A percentile compares a stretch with the other conserved stretches of the same genome.
phyloP scores from a whole-genome alignment of 225 moss, liverwort and hornwort species.

The Bryum argenteum region DNA sequence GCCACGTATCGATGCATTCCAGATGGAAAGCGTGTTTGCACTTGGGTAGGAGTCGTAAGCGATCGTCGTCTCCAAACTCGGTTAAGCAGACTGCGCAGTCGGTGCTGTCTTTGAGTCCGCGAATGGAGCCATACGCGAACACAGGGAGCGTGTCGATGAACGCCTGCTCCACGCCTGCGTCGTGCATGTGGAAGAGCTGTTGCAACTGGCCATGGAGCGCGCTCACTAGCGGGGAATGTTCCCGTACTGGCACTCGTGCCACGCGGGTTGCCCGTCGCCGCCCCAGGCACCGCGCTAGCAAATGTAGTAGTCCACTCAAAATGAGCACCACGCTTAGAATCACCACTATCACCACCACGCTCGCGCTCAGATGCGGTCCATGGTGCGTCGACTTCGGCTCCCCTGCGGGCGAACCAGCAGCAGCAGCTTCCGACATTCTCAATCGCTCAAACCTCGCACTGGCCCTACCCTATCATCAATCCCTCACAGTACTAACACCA shows the following conservation, averaged over 20 bases:
- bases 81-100: slow-evolving; percentile 67
- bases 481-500: no score
- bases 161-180: slow-evolving; percentile 80
- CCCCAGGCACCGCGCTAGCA: slow-evolving; percentile 68
- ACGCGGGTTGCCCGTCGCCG: slow-evolving; percentile 27
- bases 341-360: slow-evolving; percentile 73
- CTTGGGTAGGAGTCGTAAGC: slow-evolving; percentile 53
- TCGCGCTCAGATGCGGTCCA: slow-evolving; percentile 40
- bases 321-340: slow-evolving; percentile 69
- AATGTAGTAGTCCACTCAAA: slow-evolving; percentile 71
- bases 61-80: slow-evolving; percentile 61
- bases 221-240: slow-evolving; percentile 52
- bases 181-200: slow-evolving; percentile 77
- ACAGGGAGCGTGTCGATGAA: slow-evolving; percentile 78
- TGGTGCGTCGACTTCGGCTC: not conserved
- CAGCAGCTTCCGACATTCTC: no score
- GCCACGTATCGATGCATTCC: slow-evolving; percentile 67
- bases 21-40: slow-evolving; percentile 70
- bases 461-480: no score
- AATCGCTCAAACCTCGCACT: no score
- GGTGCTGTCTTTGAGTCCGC: slow-evolving; percentile 75
- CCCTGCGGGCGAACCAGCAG: no score
- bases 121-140: slow-evolving; percentile 67
- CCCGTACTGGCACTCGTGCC: not conserved
- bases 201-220: slow-evolving; percentile 85